Evolutionary conservation across 108 stramenopile species (phyloP).

Genomic region (Hondaea fermentalgiana): DNA sequence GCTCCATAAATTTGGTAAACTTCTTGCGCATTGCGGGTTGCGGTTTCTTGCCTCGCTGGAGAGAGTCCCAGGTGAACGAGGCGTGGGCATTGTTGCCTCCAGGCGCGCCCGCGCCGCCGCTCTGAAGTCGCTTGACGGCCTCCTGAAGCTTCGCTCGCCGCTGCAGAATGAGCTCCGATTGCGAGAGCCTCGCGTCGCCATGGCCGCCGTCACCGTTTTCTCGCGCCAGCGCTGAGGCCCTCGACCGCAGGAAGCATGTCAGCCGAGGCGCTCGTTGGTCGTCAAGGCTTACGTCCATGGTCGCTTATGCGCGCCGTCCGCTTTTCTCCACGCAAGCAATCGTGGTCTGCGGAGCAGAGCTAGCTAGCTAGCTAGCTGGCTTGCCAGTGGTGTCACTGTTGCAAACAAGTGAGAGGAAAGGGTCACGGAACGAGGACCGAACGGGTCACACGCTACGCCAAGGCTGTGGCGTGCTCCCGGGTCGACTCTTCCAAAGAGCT

Average conservation of each 20-base stretch:
- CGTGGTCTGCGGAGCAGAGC: too few relatives aligned
- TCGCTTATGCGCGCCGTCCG: too few relatives aligned
- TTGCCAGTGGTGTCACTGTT: too few relatives aligned
- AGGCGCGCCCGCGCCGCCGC: neutral
- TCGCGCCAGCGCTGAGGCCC: neutral
- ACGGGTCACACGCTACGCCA: too few relatives aligned
- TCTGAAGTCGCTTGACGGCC: neutral
- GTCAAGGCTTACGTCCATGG: neutral
- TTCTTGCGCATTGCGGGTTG: neutral
- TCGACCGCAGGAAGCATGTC: neutral
- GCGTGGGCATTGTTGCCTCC: neutral
- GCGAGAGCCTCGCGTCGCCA: neutral
- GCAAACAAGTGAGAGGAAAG: too few relatives aligned
- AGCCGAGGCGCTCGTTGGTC: neutral
- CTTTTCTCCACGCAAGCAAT: too few relatives aligned
- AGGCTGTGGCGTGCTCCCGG: too few relatives aligned
- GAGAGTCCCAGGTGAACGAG: neutral
- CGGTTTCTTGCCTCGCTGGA: neutral
- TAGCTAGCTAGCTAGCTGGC: too few relatives aligned
- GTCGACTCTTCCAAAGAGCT: too few relatives aligned
- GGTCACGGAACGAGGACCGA: too few relatives aligned
- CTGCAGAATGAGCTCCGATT: neutral
- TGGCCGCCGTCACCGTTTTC: too few relatives aligned
- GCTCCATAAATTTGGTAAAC: neutral
- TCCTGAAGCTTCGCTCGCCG: neutral